Evolutionary conservation across 2,329 filamentous ascomycete genomes (phyloP).

Genomic region (Penicillium palitans): DNA sequence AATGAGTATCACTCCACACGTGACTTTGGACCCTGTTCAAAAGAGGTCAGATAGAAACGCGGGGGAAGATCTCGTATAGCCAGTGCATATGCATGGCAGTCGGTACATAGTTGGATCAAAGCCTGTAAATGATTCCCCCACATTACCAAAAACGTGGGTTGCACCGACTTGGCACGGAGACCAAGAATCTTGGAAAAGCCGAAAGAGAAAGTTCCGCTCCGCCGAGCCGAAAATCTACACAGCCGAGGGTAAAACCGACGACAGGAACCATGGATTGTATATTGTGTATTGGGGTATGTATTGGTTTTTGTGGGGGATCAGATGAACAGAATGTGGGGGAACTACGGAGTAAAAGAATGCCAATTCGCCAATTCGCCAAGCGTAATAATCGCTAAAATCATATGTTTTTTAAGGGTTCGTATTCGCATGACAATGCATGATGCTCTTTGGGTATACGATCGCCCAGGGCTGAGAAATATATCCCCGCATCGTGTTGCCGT

Average conservation of each 20-base stretch:
- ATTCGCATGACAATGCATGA: constrained; percentile 4
- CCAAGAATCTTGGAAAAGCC: background rate
- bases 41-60: background rate
- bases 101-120: background rate
- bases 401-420: background rate
- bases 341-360: background rate
- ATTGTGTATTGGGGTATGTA: background rate
- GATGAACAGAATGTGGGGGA: constrained; percentile 11
- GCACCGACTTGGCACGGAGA: constrained; percentile 1
- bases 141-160: background rate
- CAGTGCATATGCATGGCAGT: background rate
- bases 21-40: too few species aligned
- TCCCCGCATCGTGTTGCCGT: background rate
- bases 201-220: constrained; percentile 18
- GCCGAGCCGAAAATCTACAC: constrained; percentile 16
- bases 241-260: background rate
- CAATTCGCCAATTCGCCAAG: background rate
- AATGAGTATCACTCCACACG: too few species aligned
- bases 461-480: constrained; percentile 1
- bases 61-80: background rate
- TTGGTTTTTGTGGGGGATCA: constrained; percentile 5
- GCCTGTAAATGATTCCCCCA: too few species aligned
- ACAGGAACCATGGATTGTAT: background rate
- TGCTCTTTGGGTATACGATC: background rate
- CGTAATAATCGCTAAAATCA: background rate